Percentiles rank a stretch among this genome's conserved stretches.
Evolutionary conservation across 164 flowering plant species (phyloP).

Genomic region (Umbilicus rupestris): DNA sequence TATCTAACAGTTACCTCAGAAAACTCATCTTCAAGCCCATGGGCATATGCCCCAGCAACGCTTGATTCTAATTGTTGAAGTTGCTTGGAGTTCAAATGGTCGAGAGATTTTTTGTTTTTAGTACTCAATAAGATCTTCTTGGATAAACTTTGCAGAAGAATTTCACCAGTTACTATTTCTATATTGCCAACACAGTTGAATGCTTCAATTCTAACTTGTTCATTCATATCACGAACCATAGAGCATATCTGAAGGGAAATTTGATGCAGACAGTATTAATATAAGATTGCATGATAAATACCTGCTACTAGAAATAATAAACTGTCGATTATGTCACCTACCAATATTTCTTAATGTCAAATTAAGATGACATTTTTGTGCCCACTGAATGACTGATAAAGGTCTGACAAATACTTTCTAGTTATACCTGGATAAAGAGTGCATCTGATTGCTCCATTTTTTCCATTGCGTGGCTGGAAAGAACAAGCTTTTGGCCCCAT

Average conservation of each 20-base stretch:
- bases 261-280: conserved; percentile 2
- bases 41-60: conserved; percentile 75
- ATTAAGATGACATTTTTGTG: too few species aligned
- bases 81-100: conserved; percentile 16
- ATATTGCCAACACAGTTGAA: conserved; percentile 59
- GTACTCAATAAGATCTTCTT: conserved; percentile 39
- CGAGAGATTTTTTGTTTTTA: conserved; percentile 28
- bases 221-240: conserved; percentile 72
- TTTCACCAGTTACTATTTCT: conserved; percentile 42
- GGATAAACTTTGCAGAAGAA: conserved; percentile 58
- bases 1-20: conserved; percentile 44
- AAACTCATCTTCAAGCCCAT: conserved; percentile 93
- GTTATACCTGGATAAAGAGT: conserved; percentile 55
- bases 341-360: not conserved
- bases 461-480: conserved; percentile 17
- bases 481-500: conserved; percentile 49
- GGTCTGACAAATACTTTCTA: not conserved
- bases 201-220: conserved; percentile 59
- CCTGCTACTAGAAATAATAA: not conserved
- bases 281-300: not conserved
- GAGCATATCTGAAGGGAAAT: conserved; percentile 55
- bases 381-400: not conserved
- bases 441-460: conserved; percentile 36
- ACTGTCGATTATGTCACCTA: not conserved
- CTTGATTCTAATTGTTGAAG: conserved; percentile 25